Base-by-base conservation (phyloP, 495 filamentous ascomycete species). In the Delitschia confertaspora region DNA sequence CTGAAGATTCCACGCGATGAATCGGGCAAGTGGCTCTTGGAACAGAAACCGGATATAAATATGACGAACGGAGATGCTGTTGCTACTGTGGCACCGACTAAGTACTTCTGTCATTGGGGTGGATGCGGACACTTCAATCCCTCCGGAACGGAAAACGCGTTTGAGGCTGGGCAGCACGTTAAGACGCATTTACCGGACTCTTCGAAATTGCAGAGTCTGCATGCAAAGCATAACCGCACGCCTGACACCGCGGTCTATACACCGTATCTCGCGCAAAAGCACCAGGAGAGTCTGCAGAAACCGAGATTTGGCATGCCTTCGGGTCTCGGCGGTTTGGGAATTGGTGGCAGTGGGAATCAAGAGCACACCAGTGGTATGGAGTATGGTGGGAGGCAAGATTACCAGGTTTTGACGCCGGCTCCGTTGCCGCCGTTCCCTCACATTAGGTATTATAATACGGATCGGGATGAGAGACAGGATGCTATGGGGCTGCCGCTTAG, bases 401-500 rank as follows among this genome's bases (percentile, higher is more conserved):
- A 19, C n/a, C 37, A 29, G 4, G 32, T 13, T 24, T 17, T 9
- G 3, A 4, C 13, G 13, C 22, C 6, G 3, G 6, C 17, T 16
- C 16, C 65, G 60, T n/a, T 68, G 59, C 50, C 70, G 59, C 51
- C 60, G 36, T 68, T 59, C n/a, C 51, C 63, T 38, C 72, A 74
- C 35, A 64, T 69, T 53, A 65, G 57, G 34, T 72, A 42, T 29
- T 52, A 77, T 50, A 78, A 85, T 48, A 93, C 88, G 0, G 71
- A 75, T 0, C 65, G 74, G n/a, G 89, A 93, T 58, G 91, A 95
- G 53, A 70, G 78, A 20, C 74, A 75, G 30, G 82, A 93, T 45
- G 82, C 89, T 0, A 74, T 78, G 16, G 91, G 91, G 3, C 76
- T 95, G 31, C 85, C 91, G 6, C 74, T 94, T 26, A 85, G 83